Conservation (phyloP, 2,329 filamentous ascomycete genomes). For the Elsinoe batatas region DNA sequence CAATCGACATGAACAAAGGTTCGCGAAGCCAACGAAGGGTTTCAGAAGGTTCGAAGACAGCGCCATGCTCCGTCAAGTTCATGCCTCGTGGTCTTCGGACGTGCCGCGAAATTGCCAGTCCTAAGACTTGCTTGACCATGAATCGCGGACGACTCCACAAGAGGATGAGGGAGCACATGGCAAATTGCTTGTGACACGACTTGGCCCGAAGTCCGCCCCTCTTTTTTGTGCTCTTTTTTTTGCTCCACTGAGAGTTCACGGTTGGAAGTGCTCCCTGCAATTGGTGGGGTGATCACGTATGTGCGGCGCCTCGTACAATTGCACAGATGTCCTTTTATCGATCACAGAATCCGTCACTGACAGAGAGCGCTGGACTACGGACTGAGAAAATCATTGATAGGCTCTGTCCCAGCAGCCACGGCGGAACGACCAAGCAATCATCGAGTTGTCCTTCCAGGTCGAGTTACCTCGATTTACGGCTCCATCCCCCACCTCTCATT, state of each 20-base stretch:
- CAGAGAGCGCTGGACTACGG: background rate
- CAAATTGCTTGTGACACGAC: conserved; percentile 5
- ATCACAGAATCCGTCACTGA: background rate
- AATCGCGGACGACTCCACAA: background rate
- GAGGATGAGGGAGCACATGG: background rate
- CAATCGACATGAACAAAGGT: background rate
- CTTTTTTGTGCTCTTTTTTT: background rate
- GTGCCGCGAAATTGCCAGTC: conserved; percentile 6
- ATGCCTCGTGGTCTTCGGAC: background rate
- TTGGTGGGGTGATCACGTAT: background rate
- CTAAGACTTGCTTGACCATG: background rate
- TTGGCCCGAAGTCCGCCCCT: background rate
- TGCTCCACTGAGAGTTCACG: background rate
- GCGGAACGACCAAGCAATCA: background rate
- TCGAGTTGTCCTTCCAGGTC: background rate
- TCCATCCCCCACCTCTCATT: background rate
- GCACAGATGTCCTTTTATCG: background rate
- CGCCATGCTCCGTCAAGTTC: background rate
- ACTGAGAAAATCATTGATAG: background rate
- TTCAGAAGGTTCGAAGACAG: conserved; percentile 10
- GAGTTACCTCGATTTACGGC: background rate
- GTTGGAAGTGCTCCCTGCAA: background rate
- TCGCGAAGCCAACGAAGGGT: conserved; percentile 4
- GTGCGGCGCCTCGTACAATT: too few species aligned
- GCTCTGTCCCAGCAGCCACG: background rate